Conservation (phyloP, 2,329 filamentous ascomycete genomes). For the Colletotrichum graminicola region DNA sequence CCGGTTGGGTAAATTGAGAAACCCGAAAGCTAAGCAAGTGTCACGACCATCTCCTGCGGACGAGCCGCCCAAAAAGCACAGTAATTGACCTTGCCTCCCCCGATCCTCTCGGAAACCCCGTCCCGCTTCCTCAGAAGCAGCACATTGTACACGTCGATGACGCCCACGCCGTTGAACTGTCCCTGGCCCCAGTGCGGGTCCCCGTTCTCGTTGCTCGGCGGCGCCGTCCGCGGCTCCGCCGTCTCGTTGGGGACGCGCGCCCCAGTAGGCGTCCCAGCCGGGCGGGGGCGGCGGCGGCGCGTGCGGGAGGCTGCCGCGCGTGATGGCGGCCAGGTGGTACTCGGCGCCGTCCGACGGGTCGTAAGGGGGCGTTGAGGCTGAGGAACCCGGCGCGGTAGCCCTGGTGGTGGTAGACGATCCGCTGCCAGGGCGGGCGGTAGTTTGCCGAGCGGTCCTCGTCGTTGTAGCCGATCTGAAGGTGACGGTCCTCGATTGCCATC, state of each 20-base stretch:
- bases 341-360: neutral
- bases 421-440: neutral
- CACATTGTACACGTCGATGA: neutral
- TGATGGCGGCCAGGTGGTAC: neutral
- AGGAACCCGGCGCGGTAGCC: neutral
- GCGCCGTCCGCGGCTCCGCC: neutral
- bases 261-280: neutral
- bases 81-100: neutral
- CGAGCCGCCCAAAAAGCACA: too few species aligned
- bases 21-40: too few species aligned
- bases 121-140: neutral
- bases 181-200: neutral
- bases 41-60: too few species aligned
- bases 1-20: too few species aligned
- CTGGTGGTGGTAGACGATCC: neutral
- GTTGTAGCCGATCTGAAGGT: neutral
- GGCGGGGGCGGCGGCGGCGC: neutral
- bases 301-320: neutral
- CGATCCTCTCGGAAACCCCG: neutral
- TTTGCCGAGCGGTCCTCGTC: neutral
- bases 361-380: neutral
- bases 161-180: neutral
- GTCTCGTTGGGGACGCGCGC: neutral
- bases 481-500: neutral
- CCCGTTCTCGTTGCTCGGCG: neutral